phyloP scores from a whole-genome alignment of 306 rosid genomes.

The Acacia melanoxylon region DNA sequence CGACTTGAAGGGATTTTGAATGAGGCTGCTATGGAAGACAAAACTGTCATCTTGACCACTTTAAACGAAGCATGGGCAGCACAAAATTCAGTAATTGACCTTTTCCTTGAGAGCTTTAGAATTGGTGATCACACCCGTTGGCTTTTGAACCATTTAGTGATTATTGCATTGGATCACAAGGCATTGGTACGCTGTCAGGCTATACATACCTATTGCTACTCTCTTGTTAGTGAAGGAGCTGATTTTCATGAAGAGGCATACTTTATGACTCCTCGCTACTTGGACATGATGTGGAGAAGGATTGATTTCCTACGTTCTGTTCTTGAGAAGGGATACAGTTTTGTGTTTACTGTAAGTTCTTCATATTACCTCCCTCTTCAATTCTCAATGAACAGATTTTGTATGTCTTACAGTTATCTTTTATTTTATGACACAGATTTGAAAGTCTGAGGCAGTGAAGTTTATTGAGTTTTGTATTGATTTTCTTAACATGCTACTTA shows the following conservation, averaged over 20 bases:
- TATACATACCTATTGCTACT: slow-evolving; percentile 71
- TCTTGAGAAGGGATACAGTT: slow-evolving; percentile 89
- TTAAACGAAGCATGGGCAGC: slow-evolving; percentile 97
- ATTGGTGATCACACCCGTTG: slow-evolving; percentile 64
- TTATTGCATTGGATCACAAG: slow-evolving; percentile 73
- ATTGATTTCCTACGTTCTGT: slow-evolving; percentile 86
- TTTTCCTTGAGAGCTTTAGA: slow-evolving; percentile 91
- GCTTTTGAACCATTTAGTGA: slow-evolving; percentile 83
- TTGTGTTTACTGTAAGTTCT: slow-evolving; percentile 85
- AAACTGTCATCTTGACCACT: slow-evolving; percentile 85
- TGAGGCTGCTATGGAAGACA: slow-evolving; percentile 74
- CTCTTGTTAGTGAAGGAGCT: slow-evolving; percentile 64
- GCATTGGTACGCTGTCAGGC: slow-evolving; percentile 80
- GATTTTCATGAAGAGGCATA: slow-evolving; percentile 79
- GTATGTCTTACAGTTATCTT: slow-evolving; percentile 1
- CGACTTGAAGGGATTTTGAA: slow-evolving; percentile 62
- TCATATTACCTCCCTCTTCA: slow-evolving; percentile 27
- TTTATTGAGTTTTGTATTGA: slow-evolving; percentile 17
- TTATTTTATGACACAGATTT: slow-evolving; percentile 13
- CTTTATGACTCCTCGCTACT: slow-evolving; percentile 84
- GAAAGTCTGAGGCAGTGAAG: background rate
- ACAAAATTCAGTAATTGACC: slow-evolving; percentile 76
- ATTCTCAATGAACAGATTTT: slow-evolving; percentile 13
- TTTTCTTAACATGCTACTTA: slow-evolving; percentile 20
- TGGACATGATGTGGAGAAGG: slow-evolving; percentile 97